phyloP scores from a whole-genome alignment of 2,329 filamentous ascomycete species.

The Fusarium sp. region DNA sequence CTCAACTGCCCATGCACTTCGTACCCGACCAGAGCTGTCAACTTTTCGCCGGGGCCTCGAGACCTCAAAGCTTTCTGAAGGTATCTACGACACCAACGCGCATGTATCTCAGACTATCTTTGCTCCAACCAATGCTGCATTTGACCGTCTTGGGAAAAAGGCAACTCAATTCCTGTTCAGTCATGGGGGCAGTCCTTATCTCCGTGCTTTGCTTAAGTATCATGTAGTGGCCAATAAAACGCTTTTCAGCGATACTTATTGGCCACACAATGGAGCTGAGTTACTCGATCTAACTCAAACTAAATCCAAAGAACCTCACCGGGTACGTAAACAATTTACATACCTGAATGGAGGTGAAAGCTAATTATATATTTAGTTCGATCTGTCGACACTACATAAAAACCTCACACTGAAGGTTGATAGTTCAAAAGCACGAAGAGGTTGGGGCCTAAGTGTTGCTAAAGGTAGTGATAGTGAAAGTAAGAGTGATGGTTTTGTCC shows the following conservation, averaged over 20 bases:
- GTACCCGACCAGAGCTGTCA: conserved; percentile 7
- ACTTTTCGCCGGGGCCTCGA: neutral
- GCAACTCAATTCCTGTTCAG: neutral
- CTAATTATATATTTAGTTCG: neutral
- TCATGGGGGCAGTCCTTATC: conserved; percentile 6
- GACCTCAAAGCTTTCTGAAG: neutral
- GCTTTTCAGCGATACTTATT: conserved; percentile 4
- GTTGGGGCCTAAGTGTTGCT: neutral
- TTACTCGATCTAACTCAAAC: neutral
- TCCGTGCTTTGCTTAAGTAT: conserved; percentile 9
- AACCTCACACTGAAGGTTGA: neutral
- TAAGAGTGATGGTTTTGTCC: neutral
- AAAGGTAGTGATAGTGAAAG: neutral
- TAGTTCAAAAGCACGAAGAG: neutral
- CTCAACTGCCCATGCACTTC: conserved; percentile 13
- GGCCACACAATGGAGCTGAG: conserved; percentile 1
- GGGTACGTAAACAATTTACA: neutral
- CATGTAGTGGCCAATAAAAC: conserved; percentile 10
- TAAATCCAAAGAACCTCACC: neutral
- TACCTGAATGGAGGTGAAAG: no score
- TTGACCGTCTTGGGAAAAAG: conserved; percentile 1
- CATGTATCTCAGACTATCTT: conserved; percentile 16
- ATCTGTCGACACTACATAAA: neutral
- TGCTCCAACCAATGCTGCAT: conserved; percentile 12
- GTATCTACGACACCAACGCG: conserved; percentile 6